Evolutionary conservation across 2,329 filamentous ascomycete species (phyloP).

Genomic region (Sodiomyces alkalinus): DNA sequence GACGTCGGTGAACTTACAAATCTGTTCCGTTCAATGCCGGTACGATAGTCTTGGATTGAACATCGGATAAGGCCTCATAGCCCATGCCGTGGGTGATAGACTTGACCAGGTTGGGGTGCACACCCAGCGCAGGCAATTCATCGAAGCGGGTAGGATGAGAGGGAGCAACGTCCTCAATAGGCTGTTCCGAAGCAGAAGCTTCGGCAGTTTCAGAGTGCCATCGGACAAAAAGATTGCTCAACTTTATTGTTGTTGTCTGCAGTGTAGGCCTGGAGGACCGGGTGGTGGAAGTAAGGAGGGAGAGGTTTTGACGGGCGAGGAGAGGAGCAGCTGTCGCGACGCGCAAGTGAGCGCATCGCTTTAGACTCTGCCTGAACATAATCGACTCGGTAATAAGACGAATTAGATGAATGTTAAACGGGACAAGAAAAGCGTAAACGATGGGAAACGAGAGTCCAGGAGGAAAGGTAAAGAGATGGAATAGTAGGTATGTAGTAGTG

Average conservation of each 20-base stretch:
- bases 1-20: constrained; percentile 45
- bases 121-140: constrained; percentile 28
- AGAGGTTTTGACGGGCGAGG: constrained; percentile 4
- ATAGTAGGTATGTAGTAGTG: too few species aligned
- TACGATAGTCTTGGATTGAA: constrained; percentile 73
- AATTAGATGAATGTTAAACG: background rate
- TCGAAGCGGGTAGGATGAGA: constrained; percentile 23
- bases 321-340: constrained; percentile 9
- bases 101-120: constrained; percentile 50
- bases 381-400: background rate
- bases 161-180: constrained; percentile 6
- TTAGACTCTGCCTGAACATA: constrained; percentile 15
- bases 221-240: constrained; percentile 10
- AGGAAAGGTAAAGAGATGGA: too few species aligned
- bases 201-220: constrained; percentile 25
- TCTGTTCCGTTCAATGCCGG: constrained; percentile 67
- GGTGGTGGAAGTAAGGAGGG: constrained; percentile 5
- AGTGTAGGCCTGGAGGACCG: constrained; percentile 4
- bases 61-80: constrained; percentile 79
- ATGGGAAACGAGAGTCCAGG: background rate
- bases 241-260: constrained; percentile 2
- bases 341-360: constrained; percentile 22
- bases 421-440: background rate
- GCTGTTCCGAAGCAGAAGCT: constrained; percentile 11
- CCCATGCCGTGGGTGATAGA: constrained; percentile 59